Percentiles rank a stretch among this genome's conserved stretches.
phyloP scores from a whole-genome alignment of 2,329 filamentous ascomycete genomes.

The Arthrobotrys sinensis region DNA sequence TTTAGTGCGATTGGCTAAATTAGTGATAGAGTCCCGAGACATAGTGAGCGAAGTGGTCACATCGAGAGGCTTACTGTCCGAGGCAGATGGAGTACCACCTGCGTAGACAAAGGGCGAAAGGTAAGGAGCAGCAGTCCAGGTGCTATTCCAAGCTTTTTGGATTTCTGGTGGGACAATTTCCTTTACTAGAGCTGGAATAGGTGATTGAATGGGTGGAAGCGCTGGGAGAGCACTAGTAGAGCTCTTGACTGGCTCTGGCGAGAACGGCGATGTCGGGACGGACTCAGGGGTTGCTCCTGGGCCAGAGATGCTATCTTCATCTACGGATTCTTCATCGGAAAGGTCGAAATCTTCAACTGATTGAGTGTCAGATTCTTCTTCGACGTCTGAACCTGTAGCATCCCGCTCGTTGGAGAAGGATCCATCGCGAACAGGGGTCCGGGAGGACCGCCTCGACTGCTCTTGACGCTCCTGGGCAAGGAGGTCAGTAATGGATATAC shows the following conservation, averaged over 20 bases:
- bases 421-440: slow-evolving; percentile 23
- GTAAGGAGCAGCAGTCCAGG: slow-evolving; percentile 45
- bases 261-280: slow-evolving; percentile 37
- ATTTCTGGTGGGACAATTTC: slow-evolving; percentile 54
- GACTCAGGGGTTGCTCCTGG: slow-evolving; percentile 23
- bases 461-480: slow-evolving; percentile 43
- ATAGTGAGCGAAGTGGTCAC: slow-evolving; percentile 37
- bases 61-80: slow-evolving; percentile 59
- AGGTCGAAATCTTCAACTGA: slow-evolving; percentile 36
- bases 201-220: slow-evolving; percentile 39
- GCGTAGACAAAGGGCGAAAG: slow-evolving; percentile 35
- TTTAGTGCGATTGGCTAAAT: slow-evolving; percentile 60
- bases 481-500: slow-evolving; percentile 55
- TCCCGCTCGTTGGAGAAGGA: slow-evolving; percentile 10
- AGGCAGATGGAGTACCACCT: neutral
- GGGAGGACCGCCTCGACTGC: slow-evolving; percentile 41
- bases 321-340: slow-evolving; percentile 21
- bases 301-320: slow-evolving; percentile 36
- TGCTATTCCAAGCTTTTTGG: slow-evolving; percentile 50
- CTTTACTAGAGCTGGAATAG: slow-evolving; percentile 31
- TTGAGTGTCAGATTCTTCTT: slow-evolving; percentile 37
- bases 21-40: slow-evolving; percentile 56
- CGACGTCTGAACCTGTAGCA: slow-evolving; percentile 16
- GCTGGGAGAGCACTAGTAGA: slow-evolving; percentile 22
- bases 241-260: slow-evolving; percentile 14